Evolutionary conservation across 192 early-diverging fungal species (phyloP), one percentile per base, ranked within the genome.

Genomic region (Dissophora globulifera): DNA sequence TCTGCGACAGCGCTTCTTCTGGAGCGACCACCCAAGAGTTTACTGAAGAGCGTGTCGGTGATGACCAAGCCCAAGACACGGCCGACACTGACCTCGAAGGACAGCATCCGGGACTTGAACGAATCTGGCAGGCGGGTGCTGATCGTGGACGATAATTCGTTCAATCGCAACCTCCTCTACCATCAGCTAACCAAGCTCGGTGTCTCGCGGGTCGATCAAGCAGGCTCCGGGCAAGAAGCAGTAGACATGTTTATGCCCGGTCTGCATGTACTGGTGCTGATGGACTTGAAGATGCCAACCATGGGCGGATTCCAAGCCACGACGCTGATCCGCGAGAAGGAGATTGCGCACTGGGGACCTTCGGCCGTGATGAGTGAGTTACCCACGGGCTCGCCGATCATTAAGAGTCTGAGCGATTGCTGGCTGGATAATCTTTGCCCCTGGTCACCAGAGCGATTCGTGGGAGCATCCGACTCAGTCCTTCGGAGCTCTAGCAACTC

Each of bases 271-370:
- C 40, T 76, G 46, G 64, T 76, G 4, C 30, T 76, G 58, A 76
- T 76, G 72, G 72, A 76, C 35, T 52, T 76, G 26, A 76, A 76
- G 41, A 76, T 76, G 72, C 72, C 72, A 0, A 67, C 19, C 4
- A 76, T 76, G 72, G 61, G 50, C 22, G 72, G 72, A 6, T 61
- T 76, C 45, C 58, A 66, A 25, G 72, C 72, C 0, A 66, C 62
- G 17, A 49, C 50, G 0, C 29, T 67, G 50, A 76, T 76, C 33
- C 72, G 72, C 35, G 19, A 76, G 41, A 76, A 76, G 38, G 72
- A 76, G 52, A 4, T 48, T 17, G 62, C 38, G 2, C 32, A 60
- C 32, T 64, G 40, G 22, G 62, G 70, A 16, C 56, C 62, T 11
- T 32, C 20, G 10, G n/a, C 31, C 33, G 22, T 47, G n/a, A 15